A percentile compares a stretch with the other conserved stretches of the same genome.
These are phyloP conservation scores for Aspergillus sp. DNA, from an alignment of 2,329 filamentous ascomycete species.

Conservation along the genomic window DNA sequence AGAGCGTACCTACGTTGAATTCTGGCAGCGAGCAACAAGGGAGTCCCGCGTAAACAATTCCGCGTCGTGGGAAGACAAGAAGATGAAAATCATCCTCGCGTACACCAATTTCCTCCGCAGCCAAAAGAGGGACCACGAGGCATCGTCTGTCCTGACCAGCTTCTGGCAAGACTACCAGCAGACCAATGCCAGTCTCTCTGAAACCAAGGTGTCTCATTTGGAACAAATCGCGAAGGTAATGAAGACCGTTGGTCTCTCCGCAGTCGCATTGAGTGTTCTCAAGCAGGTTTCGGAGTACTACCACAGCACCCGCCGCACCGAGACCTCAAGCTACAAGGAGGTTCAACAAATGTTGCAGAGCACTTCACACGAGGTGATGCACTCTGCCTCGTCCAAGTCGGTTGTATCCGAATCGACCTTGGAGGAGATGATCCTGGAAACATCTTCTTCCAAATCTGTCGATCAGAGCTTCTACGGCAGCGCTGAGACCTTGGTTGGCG, in stretches of 20 bases:
- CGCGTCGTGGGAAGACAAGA: conserved; percentile 49
- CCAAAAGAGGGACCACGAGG: conserved; percentile 47
- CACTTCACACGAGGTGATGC: conserved; percentile 45
- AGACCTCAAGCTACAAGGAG: conserved; percentile 39
- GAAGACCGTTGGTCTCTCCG: conserved; percentile 46
- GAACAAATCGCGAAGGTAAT: conserved; percentile 46
- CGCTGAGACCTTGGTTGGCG: conserved; percentile 38
- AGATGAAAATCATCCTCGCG: conserved; percentile 46
- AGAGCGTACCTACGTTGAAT: conserved; percentile 50
- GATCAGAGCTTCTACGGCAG: conserved; percentile 44
- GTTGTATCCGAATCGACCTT: conserved; percentile 43
- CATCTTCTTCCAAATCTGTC: conserved; percentile 40
- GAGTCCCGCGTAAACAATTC: conserved; percentile 46
- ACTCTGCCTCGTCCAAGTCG: conserved; percentile 36
- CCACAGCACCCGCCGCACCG: conserved; percentile 35
- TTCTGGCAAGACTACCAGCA: conserved; percentile 53
- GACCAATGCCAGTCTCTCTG: conserved; percentile 42
- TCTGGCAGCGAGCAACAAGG: conserved; percentile 53
- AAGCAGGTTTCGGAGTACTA: conserved; percentile 46
- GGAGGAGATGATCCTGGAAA: conserved; percentile 47
- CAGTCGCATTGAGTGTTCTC: conserved; percentile 49
- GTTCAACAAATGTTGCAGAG: conserved; percentile 46
- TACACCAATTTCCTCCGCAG: conserved; percentile 50
- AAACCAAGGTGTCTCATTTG: conserved; percentile 39
- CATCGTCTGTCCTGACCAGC: conserved; percentile 46